These are phyloP conservation scores for Lentinus polychrous DNA, from an alignment of 1,284 basidiomycete species.

Conservation along the genomic window DNA sequence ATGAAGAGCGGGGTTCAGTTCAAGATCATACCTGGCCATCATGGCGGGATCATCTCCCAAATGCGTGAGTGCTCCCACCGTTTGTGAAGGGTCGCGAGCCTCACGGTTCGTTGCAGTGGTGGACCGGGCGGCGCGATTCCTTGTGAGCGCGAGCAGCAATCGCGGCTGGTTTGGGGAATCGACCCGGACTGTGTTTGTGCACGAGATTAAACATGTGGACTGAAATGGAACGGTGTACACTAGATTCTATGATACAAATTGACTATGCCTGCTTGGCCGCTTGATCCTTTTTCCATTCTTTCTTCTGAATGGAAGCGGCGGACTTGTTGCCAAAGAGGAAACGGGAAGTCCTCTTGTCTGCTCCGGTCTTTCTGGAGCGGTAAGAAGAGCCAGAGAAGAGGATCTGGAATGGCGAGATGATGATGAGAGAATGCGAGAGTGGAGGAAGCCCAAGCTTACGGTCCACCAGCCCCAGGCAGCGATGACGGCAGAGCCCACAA, in stretches of 20 bases:
- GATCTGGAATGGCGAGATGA: constrained; percentile 34
- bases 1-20: constrained; percentile 71
- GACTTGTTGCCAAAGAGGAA: constrained; percentile 73
- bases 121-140: constrained; percentile 79
- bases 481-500: constrained; percentile 41
- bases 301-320: constrained; percentile 67
- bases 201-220: constrained; percentile 68
- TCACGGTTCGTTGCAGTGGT: constrained; percentile 53
- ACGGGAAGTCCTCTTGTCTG: constrained; percentile 71
- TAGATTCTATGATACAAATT: not conserved
- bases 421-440: not conserved
- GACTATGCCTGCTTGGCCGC: not conserved
- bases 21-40: constrained; percentile 95
- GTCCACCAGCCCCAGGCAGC: constrained; percentile 67
- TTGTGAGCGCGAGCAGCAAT: constrained; percentile 90
- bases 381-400: constrained; percentile 51
- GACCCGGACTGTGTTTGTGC: constrained; percentile 83
- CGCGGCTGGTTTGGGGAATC: constrained; percentile 92
- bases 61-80: constrained; percentile 49
- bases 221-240: constrained; percentile 7
- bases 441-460: constrained; percentile 38
- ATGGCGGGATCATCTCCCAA: constrained; percentile 88
- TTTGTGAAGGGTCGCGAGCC: not conserved
- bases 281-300: constrained; percentile 46
- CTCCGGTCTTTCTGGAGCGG: constrained; percentile 65